A percentile compares a stretch with the other conserved stretches of the same genome.
Conservation (phyloP, 176 grass and related monocot species). For the Musa itinerans region DNA sequence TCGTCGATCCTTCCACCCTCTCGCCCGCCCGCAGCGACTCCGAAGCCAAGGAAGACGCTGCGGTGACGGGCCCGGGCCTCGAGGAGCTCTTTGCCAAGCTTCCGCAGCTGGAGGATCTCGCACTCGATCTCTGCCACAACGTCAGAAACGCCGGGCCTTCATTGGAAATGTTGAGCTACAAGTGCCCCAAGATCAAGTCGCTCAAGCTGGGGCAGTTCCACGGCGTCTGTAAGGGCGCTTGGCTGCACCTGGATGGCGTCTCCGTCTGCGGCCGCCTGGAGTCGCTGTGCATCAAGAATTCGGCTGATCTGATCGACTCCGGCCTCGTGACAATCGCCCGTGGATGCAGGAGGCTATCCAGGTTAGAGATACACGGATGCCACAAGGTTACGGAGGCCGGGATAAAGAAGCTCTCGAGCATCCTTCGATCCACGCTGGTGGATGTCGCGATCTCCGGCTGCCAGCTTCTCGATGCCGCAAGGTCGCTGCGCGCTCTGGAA, state of each 20-base stretch:
- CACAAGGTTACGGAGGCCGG: constrained; percentile 48
- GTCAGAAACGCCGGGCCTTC: constrained; percentile 47
- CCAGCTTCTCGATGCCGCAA: constrained; percentile 41
- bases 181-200: constrained; percentile 46
- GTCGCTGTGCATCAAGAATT: constrained; percentile 57
- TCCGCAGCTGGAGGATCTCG: constrained; percentile 55
- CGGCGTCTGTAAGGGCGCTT: constrained; percentile 60
- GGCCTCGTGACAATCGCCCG: constrained; percentile 56
- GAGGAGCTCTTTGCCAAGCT: constrained; percentile 56
- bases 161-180: constrained; percentile 51
- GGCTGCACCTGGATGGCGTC: constrained; percentile 70
- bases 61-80: constrained; percentile 53
- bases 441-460: constrained; percentile 64
- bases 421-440: constrained; percentile 54
- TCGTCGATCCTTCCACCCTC: constrained; percentile 44
- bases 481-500: constrained; percentile 44
- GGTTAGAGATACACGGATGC: constrained; percentile 56
- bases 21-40: constrained; percentile 11
- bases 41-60: constrained; percentile 31
- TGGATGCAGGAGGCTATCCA: constrained; percentile 59
- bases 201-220: constrained; percentile 72
- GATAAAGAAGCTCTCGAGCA: constrained; percentile 30
- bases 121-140: constrained; percentile 64
- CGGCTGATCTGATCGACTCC: constrained; percentile 51
- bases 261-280: constrained; percentile 71